Base-by-base conservation (phyloP, 768 basidiomycete species). In the Phlebiopsis flavidoalba region DNA sequence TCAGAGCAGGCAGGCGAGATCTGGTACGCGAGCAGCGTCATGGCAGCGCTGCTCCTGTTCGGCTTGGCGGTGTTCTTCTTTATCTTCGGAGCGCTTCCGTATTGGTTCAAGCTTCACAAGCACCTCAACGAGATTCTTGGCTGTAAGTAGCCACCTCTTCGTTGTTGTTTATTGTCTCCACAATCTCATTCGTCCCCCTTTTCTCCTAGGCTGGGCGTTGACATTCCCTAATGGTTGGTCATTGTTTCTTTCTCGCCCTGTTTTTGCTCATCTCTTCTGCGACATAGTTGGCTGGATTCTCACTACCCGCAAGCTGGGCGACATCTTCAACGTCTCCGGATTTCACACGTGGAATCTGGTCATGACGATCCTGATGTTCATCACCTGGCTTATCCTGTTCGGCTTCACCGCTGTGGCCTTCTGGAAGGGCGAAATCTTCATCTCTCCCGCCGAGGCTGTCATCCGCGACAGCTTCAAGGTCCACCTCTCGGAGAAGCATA, bases 31-130 rank as follows among this genome's bases (percentile, higher is more conserved):
- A 55, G 67, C 21, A 77, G 75, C 49, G 74, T 80, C 51, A 65
- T 80, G 62, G 60, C 64, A 7, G 76, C 68, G 12, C 49, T 80
- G 22, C 63, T 80, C 56, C 72, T 81, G 8, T 80, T 75, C 51
- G 80, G 80, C 33, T 73, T 80, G 35, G 78, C 79, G 6, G 69
- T 80, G 2, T 80, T 80, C 68, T 74, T 80, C 58, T 79, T 81
- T 64, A 43, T 75, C 26, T 79, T 80, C 49, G 78, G 77, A 8
- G 67, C 76, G 33, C 60, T 80, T 21, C 78, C 79, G 19, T 80
- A 78, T 63, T 79, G 78, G 77, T 80, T 77, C 72, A 81, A 81
- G 68, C 64, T 80, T 35, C 75, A 80, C 67, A 80, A 77, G 66
- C 66, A 75, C 52, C 71, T 80, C 50, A 66, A 70, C 59, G 78